phyloP scores from a whole-genome alignment of 257 asterid genomes.

The Petrea volubilis region DNA sequence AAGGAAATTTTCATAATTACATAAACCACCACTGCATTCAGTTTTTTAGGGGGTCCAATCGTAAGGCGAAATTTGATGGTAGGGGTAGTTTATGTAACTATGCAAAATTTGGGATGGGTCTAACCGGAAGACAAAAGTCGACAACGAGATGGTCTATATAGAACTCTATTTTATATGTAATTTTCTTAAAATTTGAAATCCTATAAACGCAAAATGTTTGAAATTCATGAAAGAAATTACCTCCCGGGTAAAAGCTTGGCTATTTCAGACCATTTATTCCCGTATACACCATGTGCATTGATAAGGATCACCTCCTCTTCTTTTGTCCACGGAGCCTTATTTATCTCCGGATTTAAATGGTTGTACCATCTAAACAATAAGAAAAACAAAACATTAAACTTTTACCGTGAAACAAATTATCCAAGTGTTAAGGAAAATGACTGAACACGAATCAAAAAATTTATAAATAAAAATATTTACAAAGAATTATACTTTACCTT shows the following conservation, averaged over 20 bases:
- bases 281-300: conserved; percentile 41
- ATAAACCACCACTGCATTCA: no score
- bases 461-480: no score
- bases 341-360: conserved; percentile 58
- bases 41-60: no score
- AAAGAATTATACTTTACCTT: conserved; percentile 37
- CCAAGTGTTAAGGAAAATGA: not conserved
- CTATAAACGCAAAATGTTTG: no score
- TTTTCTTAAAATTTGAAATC: no score
- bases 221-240: conserved; percentile 29
- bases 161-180: no score
- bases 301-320: conserved; percentile 53
- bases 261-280: conserved; percentile 63
- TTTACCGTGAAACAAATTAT: not conserved
- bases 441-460: not conserved
- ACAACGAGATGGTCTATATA: no score
- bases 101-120: no score
- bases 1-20: no score
- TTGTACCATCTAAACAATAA: conserved; percentile 46
- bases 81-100: no score
- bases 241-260: conserved; percentile 56
- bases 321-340: conserved; percentile 48
- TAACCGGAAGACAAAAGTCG: no score
- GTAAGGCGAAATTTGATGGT: no score
- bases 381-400: not conserved